Evolutionary conservation across 2,329 filamentous ascomycete species (phyloP).

Genomic region (Stenocarpella maydis): DNA sequence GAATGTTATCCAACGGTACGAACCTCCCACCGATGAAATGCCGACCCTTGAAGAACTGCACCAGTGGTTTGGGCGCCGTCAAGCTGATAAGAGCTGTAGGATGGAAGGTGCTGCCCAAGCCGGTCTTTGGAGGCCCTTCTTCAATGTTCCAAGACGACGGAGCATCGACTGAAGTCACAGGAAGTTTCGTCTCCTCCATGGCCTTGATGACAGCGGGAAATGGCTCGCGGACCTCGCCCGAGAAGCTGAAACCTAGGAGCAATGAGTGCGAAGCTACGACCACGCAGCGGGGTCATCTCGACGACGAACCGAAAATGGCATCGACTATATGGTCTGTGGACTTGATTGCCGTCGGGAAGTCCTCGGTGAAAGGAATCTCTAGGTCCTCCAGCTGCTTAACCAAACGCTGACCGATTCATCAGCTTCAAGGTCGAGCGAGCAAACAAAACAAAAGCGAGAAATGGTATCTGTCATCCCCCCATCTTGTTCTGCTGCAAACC

Average conservation of each 20-base stretch:
- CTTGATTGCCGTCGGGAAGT: constrained; percentile 74
- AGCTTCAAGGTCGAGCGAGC: constrained; percentile 40
- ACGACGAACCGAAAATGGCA: constrained; percentile 84
- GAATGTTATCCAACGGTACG: constrained; percentile 42
- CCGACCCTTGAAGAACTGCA: constrained; percentile 81
- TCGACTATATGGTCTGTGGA: constrained; percentile 85
- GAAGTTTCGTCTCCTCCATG: constrained; percentile 75
- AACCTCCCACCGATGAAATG: constrained; percentile 92
- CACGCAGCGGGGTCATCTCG: constrained; percentile 5
- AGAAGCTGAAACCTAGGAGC: constrained; percentile 82
- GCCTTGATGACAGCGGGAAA: constrained; percentile 84
- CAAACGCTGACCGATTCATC: constrained; percentile 68
- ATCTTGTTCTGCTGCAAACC: neutral
- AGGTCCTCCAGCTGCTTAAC: constrained; percentile 86
- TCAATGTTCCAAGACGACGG: constrained; percentile 97
- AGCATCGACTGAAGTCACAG: constrained; percentile 89
- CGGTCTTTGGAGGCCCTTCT: constrained; percentile 78
- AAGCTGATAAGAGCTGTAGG: constrained; percentile 84
- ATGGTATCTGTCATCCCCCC: neutral
- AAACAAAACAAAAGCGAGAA: constrained; percentile 30
- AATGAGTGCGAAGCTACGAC: constrained; percentile 21
- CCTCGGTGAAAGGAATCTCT: constrained; percentile 81
- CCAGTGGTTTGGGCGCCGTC: constrained; percentile 91
- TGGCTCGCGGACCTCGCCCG: constrained; percentile 89
- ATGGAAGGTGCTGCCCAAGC: constrained; percentile 81